A percentile compares a stretch with the other conserved stretches of the same genome.
Conservation (phyloP, 768 basidiomycete species). For the Xerocomellus intermedius region DNA sequence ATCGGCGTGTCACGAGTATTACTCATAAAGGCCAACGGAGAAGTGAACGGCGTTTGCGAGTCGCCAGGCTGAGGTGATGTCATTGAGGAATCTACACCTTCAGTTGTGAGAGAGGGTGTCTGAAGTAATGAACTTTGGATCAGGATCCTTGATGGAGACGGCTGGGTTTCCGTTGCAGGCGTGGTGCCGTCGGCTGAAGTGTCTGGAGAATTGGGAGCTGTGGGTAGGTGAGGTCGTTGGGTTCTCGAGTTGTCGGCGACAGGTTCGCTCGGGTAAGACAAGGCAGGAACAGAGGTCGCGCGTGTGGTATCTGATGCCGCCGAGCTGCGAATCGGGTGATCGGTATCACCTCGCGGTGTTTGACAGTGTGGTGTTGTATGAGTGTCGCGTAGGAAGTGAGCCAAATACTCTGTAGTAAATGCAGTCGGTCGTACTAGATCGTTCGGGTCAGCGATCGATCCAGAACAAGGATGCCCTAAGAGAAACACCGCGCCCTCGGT, state of each 20-base stretch:
- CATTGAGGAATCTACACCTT: neutral
- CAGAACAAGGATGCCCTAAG: neutral
- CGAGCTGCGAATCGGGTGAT: neutral
- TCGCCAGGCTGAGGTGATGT: neutral
- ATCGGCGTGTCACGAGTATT: neutral
- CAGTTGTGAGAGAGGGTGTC: neutral
- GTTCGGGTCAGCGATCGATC: conserved; percentile 2
- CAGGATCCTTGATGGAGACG: neutral
- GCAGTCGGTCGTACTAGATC: conserved; percentile 5
- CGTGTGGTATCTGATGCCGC: neutral
- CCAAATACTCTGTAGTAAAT: conserved; percentile 1
- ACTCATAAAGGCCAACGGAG: neutral
- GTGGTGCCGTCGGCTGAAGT: neutral
- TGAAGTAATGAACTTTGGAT: neutral
- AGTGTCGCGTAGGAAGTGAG: neutral
- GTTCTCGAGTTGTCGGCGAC: neutral
- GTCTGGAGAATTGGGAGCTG: neutral
- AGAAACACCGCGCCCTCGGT: too few species aligned
- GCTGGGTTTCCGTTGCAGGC: neutral
- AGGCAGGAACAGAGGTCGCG: neutral
- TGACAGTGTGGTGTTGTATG: neutral
- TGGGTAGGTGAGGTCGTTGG: neutral
- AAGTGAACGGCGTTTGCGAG: neutral
- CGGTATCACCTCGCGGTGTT: neutral
- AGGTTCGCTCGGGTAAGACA: neutral